Conservation (phyloP, 257 asterid species). For the Sherardia arvensis region DNA sequence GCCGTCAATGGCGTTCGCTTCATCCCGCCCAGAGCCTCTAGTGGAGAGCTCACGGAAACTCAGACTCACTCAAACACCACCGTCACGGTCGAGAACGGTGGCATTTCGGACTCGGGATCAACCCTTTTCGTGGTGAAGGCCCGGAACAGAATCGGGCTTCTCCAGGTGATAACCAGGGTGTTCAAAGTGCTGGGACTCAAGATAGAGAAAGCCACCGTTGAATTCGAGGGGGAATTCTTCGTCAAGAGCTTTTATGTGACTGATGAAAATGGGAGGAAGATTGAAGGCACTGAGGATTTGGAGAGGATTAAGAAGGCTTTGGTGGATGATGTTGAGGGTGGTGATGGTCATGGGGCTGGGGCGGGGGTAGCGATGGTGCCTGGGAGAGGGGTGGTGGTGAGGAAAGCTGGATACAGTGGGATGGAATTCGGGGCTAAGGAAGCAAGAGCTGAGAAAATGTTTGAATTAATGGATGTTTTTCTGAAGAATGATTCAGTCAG, state of each 20-base stretch:
- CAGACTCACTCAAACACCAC: conserved; percentile 15
- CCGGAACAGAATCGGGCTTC: conserved; percentile 34
- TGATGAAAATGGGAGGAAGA: conserved; percentile 26
- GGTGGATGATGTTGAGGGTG: conserved; percentile 30
- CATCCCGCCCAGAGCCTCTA: conserved; percentile 16
- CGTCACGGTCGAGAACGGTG: conserved; percentile 23
- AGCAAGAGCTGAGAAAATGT: conserved; percentile 34
- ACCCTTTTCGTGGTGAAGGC: conserved; percentile 30
- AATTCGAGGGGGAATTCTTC: conserved; percentile 33
- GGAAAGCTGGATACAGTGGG: conserved; percentile 30
- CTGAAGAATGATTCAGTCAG: conserved; percentile 34
- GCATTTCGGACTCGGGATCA: conserved; percentile 15
- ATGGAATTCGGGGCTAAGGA: conserved; percentile 27
- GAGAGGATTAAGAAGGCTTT: conserved; percentile 32
- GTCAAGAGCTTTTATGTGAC: conserved; percentile 27
- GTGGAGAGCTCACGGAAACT: conserved; percentile 2
- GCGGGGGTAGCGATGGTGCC: conserved; percentile 14
- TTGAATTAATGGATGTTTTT: conserved; percentile 35
- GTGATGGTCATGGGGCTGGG: conserved; percentile 3
- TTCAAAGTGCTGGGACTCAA: conserved; percentile 32
- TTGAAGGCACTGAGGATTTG: conserved; percentile 24
- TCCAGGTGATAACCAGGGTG: conserved; percentile 34
- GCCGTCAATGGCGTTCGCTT: conserved; percentile 14
- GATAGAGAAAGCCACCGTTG: conserved; percentile 29
- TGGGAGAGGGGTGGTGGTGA: conserved; percentile 40